Evolutionary conservation across 352 stramenopile species (phyloP).

Genomic region (Globisporangium echinulatum): DNA sequence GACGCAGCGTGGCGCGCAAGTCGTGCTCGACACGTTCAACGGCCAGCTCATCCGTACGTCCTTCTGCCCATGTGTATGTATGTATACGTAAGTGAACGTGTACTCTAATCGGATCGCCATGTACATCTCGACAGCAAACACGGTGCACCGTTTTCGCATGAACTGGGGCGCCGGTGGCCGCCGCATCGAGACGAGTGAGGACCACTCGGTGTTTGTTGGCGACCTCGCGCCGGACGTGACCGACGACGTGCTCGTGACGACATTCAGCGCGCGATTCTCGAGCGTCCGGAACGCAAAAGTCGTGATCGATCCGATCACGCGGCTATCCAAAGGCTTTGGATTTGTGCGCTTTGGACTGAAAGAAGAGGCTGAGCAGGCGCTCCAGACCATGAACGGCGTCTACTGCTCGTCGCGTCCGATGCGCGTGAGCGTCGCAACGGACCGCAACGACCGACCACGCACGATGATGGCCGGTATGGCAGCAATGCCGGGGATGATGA

Average conservation of each 20-base stretch:
- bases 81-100: no score
- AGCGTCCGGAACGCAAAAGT: conserved; percentile 86
- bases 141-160: conserved; percentile 85
- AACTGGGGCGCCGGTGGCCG: conserved; percentile 88
- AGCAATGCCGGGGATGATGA: no score
- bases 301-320: conserved; percentile 84
- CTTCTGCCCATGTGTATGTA: no score
- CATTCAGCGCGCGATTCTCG: conserved; percentile 73
- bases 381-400: conserved; percentile 89
- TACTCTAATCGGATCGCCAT: no score
- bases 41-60: conserved; percentile 80
- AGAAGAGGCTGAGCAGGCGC: conserved; percentile 80
- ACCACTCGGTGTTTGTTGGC: conserved; percentile 91
- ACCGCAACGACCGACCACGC: conserved; percentile 34
- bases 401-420: conserved; percentile 85
- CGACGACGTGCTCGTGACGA: conserved; percentile 80
- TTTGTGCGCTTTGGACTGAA: conserved; percentile 89
- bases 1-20: conserved; percentile 70
- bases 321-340: conserved; percentile 89
- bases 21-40: conserved; percentile 84
- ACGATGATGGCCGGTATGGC: no score
- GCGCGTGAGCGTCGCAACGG: conserved; percentile 86
- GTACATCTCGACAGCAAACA: conserved; percentile 52
- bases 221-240: conserved; percentile 88
- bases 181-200: conserved; percentile 73